Base-by-base conservation (phyloP, 768 basidiomycete species). In the Calocybe gangraenosa region DNA sequence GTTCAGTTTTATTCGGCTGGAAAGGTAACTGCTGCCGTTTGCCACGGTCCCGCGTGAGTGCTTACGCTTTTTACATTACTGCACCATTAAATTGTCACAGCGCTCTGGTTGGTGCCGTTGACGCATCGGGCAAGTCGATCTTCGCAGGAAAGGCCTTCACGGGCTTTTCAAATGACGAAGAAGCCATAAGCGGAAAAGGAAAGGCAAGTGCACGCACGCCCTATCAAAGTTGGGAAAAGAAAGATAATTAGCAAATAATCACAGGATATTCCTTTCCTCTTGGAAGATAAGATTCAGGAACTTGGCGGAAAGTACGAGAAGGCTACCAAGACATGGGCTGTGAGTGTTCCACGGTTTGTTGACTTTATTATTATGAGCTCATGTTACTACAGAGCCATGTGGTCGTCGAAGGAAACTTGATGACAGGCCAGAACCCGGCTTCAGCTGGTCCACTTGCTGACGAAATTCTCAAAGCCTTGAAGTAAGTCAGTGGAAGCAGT, bases 361-460 rank as follows among this genome's bases (percentile, higher is more conserved):
- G 22, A 18, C 22, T 46, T 30, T 55, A 14, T 2, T 1, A 31
- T 33, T 14, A 9, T 35, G n/a, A 20, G 18, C 15, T 43, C 10
- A 28, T 13, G 10, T 3, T 11, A 14, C 9, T 18, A 22, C 39
- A 76, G 73, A 45, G 59, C 32, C 73, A 80, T 50, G 77, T 84
- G 18, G 73, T 79, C 11, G 71, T 75, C 7, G 77, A 79, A 53
- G 81, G 79, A 10, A 70, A 74, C 13, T 66, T 86, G 23, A 69
- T 79, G 53, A 84, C 85, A 17, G 87, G 87, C 7, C 86, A 87
- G 61, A 90, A 90, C 63, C 86, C 85, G 3, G 79, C 75, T 14
- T 82, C 79, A 7, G 82, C 86, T 28, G 66, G 60, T 35, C 67
- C 68, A 0, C 48, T 87, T 33, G 86, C 69, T 6, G 64, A 84